Evolutionary conservation across 495 filamentous ascomycete species (phyloP), one percentile per base, ranked within the genome.

Genomic region (Penicillium paradoxum): DNA sequence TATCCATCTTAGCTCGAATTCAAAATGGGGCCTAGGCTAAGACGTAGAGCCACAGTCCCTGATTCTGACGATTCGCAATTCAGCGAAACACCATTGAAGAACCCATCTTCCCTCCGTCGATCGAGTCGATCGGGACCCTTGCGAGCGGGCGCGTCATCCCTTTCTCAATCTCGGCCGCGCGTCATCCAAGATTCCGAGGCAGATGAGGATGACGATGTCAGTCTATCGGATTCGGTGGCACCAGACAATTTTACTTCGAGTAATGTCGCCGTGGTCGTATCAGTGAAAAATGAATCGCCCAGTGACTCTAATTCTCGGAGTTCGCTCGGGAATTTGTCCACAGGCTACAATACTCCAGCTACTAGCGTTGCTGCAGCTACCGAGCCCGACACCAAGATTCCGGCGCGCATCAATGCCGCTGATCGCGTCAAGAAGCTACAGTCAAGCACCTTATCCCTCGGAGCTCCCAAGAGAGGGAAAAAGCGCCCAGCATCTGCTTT

Each of bases 301-400:
- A 56, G 53, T 19, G 61, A 62, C 19, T 66, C 65, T 0, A 50
- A 30, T 18, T 51, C 59, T 21, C 57, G 66, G 1, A 43, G 57
- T 55, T 59, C 75, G 3, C 19, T 63, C 17, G 72, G 64, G 4
- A 63, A 48, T 53, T 51, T 9, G 41, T 74, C 67, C 6, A 83
- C 77, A 45, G 84, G 81, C 24, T 84, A 80, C 58, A 83, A 83
- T 37, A 96, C 90, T 4, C 89, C 89, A 8, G 84, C 82, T 18
- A 96, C 90, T 11, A 93, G 88, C 63, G 77, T 81, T 53, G 71
- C 75, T 24, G 78, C 87, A 8, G 83, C 87, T 38, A 69, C 56
- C 7, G 74, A 71, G 49, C 66, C 70, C 3, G 60, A 72, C 22
- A 51, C 37, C 11, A 69, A 66, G 41, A 38, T 62, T 6, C 65